Base-by-base conservation (phyloP, 164 flowering plant genomes). In the Vitis rupestris region DNA sequence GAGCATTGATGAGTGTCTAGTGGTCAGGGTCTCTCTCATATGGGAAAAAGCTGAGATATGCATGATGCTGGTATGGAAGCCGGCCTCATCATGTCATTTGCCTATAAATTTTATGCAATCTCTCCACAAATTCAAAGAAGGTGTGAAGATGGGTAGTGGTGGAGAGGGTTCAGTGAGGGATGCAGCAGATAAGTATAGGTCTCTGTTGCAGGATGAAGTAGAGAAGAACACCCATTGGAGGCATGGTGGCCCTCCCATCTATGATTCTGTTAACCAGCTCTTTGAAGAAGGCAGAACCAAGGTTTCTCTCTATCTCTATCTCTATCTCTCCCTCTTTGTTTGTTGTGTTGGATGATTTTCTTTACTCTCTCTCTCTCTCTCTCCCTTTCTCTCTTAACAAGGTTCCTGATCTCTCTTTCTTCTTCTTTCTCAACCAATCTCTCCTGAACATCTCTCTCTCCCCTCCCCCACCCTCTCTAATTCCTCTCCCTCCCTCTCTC, bases 241-340 rank as follows among this genome's bases (percentile, higher is more conserved):
- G 55, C 90, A 89, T 70, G 95, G 95, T 11, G 88, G 74, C 10
- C 92, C 94, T 74, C 98, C 98, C 1, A 75, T 52, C 6, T 91
- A 75, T 64, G 90, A 88, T 50, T 27, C 23, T 27, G 97, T 88
- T 0, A 91, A 93, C 69, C 31, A 77, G 64, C 89, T 93, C 51
- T 93, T 93, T 31, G 91, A 94, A 76, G 74, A 85, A 78, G 97
- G 88, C 58, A 80, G 91, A 60, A 89, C 90, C 49, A 88, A 86
- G 87, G 97, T 88, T 4, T 1, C 23, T 52, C 48, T 60, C 47
- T 10, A 2, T 19, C 49, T 10, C 10, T 19, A 17, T 0, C 8
- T n/a, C 10, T 19, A 17, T 0, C 8, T n/a, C 27, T 75, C 17
- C 8, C 10, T 31, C 19, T 9, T 23, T 50, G 44, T 37, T 37